Base-by-base conservation (phyloP, 75 land plant genomes). In the Sequoia sempervirens region DNA sequence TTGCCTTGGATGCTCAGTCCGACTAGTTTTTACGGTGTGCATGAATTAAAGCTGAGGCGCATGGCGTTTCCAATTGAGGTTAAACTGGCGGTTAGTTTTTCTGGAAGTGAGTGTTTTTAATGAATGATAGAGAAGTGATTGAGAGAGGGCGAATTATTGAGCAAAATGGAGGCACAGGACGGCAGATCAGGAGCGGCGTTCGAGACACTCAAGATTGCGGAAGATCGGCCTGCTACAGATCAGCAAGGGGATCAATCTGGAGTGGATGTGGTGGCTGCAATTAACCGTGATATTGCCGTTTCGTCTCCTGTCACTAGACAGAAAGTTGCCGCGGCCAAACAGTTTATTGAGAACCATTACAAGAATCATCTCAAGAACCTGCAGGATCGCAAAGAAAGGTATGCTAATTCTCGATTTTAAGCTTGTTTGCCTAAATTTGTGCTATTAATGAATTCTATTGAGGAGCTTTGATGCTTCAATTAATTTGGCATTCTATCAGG, bases 261-360 rank as follows among this genome's bases (percentile, higher is more conserved):
- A 75, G 69, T 75, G 64, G 87, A 72, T 36, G 54, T 80, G 38
- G 37, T 40, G 30, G 37, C 82, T 50, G 61, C 82, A 12, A 28
- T 46, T 58, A 53, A 47, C 26, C 54, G 61, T 36, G 91, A 90
- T 30, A 83, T 84, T 12, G 47, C 87, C 7, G 89, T 87, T 78
- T 91, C 92, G 8, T 91, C 92, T 56, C 92, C 92, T 36, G 90
- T 90, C 46, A 93, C 93, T 17, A 32, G 89, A 66, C 93, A 93
- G 84, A 91, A 85, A 82, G 95, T 93, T 17, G 92, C 91, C 4
- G 92, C 89, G 0, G 94, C 94, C 6, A 92, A 92, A 88, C 84
- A 91, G 88, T 92, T 85, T 76, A 92, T 92, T 36, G 94, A 92
- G 90, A 92, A 92, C 69, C 94, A 92, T 75, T 92, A 89, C 84